Evolutionary conservation across 108 stramenopile species (phyloP).

Genomic region (Hondaea fermentalgiana): DNA sequence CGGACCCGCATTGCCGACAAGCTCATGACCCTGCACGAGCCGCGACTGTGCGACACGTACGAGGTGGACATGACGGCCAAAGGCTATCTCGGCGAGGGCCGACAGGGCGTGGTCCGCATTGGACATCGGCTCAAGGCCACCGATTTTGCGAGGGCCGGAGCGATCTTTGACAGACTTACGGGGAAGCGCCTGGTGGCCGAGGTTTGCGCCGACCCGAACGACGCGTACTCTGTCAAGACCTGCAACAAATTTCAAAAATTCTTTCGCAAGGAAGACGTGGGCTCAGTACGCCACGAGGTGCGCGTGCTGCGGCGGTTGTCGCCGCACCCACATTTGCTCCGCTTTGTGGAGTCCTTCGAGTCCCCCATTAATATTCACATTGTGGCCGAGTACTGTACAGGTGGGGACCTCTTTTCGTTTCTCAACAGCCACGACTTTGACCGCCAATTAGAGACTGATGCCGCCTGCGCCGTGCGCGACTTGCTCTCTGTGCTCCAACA

Average conservation of each 20-base stretch:
- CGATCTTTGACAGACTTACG: background rate
- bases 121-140: background rate
- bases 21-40: conserved; percentile 8
- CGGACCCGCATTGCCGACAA: background rate
- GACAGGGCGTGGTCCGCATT: background rate
- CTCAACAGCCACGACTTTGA: conserved; percentile 7
- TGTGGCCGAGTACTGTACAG: background rate
- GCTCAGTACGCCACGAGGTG: conserved; percentile 8
- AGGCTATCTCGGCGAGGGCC: background rate
- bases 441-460: background rate
- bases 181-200: background rate
- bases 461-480: background rate
- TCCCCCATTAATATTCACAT: conserved; percentile 21
- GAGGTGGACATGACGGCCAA: background rate
- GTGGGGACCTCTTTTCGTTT: conserved; percentile 13
- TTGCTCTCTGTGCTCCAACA: background rate
- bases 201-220: background rate
- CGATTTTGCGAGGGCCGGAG: background rate
- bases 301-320: background rate
- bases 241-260: conserved; percentile 13
- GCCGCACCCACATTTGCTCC: background rate
- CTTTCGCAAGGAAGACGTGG: conserved; percentile 2
- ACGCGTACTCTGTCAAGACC: background rate
- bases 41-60: background rate
- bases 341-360: background rate